These are phyloP conservation scores for Aspergillus sparsus DNA, from an alignment of 495 filamentous ascomycete genomes.

Conservation along the genomic window DNA sequence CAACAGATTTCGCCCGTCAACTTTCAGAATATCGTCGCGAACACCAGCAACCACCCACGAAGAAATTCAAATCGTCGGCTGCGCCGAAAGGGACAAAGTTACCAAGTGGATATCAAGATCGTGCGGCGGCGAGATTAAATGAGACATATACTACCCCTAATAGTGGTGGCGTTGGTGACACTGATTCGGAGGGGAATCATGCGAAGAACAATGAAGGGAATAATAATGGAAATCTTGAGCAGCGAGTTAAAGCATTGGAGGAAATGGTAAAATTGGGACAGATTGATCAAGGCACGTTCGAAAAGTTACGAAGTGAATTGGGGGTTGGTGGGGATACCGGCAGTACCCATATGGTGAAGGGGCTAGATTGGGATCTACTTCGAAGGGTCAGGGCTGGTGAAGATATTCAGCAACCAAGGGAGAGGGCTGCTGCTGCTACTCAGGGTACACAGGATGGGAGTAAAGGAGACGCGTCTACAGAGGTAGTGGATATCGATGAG, in stretches of 20 bases:
- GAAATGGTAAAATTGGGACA: slow-evolving; percentile 80
- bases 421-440: slow-evolving; percentile 8
- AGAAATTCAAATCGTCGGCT: slow-evolving; percentile 74
- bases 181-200: slow-evolving; percentile 12
- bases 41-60: slow-evolving; percentile 48
- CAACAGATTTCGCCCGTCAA: slow-evolving; percentile 79
- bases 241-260: slow-evolving; percentile 74
- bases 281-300: slow-evolving; percentile 74
- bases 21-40: slow-evolving; percentile 72
- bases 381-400: slow-evolving; percentile 72
- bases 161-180: neutral
- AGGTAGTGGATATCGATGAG: slow-evolving; percentile 63
- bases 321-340: slow-evolving; percentile 74
- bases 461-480: slow-evolving; percentile 14
- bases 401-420: slow-evolving; percentile 49
- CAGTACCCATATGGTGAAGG: slow-evolving; percentile 87
- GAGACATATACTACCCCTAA: neutral
- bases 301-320: slow-evolving; percentile 69
- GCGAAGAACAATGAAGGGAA: slow-evolving; percentile 35
- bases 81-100: slow-evolving; percentile 84
- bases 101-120: slow-evolving; percentile 80
- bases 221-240: slow-evolving; percentile 51
- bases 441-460: slow-evolving; percentile 32
- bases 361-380: slow-evolving; percentile 81
- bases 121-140: slow-evolving; percentile 56